phyloP scores from a whole-genome alignment of 352 stramenopile genomes.

The Phytopythium oedochilum region DNA sequence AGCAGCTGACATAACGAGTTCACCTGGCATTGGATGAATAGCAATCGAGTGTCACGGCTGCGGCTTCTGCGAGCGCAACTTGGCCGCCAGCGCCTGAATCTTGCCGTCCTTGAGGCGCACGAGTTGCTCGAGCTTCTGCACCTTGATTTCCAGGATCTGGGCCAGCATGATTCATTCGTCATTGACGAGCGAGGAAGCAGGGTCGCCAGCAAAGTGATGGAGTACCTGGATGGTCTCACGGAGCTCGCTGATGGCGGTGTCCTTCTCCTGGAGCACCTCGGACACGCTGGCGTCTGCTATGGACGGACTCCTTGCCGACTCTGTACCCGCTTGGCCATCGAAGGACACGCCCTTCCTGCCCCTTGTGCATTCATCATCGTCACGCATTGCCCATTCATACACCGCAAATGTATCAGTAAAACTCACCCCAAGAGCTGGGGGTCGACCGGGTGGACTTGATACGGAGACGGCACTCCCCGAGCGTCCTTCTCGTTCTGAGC shows the following conservation, averaged over 20 bases:
- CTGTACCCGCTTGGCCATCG: neutral
- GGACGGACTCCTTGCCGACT: neutral
- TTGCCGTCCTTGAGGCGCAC: constrained; percentile 93
- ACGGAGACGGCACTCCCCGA: neutral
- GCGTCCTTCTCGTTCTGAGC: neutral
- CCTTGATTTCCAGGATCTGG: constrained; percentile 93
- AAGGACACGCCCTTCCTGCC: neutral
- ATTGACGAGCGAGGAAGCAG: too few relatives aligned
- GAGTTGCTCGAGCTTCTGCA: constrained; percentile 94
- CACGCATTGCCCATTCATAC: neutral
- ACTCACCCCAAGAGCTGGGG: neutral
- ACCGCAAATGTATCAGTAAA: too few relatives aligned
- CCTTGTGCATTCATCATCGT: neutral
- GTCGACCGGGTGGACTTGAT: constrained; percentile 2
- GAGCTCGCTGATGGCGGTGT: constrained; percentile 80
- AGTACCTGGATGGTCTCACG: constrained; percentile 81
- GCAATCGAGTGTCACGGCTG: constrained; percentile 17
- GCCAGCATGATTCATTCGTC: too few relatives aligned
- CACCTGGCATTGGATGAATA: too few relatives aligned
- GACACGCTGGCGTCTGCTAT: neutral
- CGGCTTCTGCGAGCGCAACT: constrained; percentile 72
- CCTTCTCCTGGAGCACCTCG: constrained; percentile 53
- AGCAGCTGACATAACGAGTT: too few relatives aligned
- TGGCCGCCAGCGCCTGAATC: constrained; percentile 88
- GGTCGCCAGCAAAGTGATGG: too few relatives aligned